Conservation (phyloP, 1,284 basidiomycete genomes). For the Serendipita sp. region DNA sequence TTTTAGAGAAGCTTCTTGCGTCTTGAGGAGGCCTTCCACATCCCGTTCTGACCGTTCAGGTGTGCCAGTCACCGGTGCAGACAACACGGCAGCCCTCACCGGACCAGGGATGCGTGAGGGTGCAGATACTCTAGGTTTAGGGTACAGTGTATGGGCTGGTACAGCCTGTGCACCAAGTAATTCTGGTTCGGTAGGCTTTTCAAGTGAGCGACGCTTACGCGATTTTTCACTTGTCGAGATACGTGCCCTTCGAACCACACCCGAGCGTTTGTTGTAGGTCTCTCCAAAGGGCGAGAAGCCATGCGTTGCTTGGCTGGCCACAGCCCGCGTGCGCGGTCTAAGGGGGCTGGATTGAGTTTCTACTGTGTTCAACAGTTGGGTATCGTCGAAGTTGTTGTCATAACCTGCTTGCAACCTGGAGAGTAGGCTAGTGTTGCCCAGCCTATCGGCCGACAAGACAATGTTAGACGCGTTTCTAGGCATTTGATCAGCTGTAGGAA, state of each 20-base stretch:
- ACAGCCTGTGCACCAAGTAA: background rate
- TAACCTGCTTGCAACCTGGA: background rate
- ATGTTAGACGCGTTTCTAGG: background rate
- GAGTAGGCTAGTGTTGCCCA: background rate
- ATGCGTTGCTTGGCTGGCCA: background rate
- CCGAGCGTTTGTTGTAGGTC: background rate
- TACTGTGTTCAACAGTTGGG: background rate
- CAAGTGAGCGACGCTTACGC: slow-evolving; percentile 2
- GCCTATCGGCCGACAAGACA: background rate
- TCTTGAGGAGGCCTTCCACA: background rate
- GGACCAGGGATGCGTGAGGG: slow-evolving; percentile 1
- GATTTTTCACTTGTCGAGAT: background rate
- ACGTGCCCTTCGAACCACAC: background rate
- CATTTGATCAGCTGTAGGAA: background rate
- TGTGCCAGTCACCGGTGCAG: background rate
- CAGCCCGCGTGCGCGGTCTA: background rate
- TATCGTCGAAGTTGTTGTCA: background rate
- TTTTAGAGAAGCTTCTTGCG: background rate
- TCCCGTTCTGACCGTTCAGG: background rate
- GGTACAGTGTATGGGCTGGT: background rate
- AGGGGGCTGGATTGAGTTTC: background rate
- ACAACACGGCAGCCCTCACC: background rate
- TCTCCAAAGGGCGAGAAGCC: slow-evolving; percentile 2
- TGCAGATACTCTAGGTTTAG: background rate
- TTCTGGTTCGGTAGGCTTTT: background rate